Base-by-base conservation (phyloP, 2,329 filamentous ascomycete genomes). In the Scopulariopsis brevicaulis region DNA sequence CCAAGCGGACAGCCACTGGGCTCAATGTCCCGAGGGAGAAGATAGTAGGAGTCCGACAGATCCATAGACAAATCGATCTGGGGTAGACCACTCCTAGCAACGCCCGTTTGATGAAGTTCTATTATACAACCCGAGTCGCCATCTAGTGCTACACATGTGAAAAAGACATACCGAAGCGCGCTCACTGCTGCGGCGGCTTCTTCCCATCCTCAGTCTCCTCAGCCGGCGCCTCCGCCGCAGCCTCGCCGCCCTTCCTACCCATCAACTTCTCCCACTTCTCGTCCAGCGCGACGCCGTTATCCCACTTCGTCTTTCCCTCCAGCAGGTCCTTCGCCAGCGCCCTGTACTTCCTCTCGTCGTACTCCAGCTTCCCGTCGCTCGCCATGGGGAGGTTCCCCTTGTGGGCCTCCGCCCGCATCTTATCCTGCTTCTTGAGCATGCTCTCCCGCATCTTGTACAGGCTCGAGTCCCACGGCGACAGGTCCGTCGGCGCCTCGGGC, bases 401-500 rank as follows among this genome's bases (percentile, higher is more conserved):
- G 18, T 54, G 46, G n/a, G 37, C 28, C 53, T 54, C 53, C 24
- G 48, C 20, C 70, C 68, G 57, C 59, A 65, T 62, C 57, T 68
- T 65, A 53, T 70, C 67, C 59, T 67, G 60, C 58, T 65, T 60
- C 43, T 75, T 64, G 63, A 74, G 71, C 58, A 75, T 71, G 60
- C 81, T 71, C 59, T 79, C 71, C 32, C 80, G 74, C 64, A 76
- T 74, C 66, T 78, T 74, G 69, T 75, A 82, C 58, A 82, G 72
- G n/a, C 78, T 71, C 63, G 84, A 77, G 70, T 85, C 85, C 85
- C 86, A 91, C 69, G 76, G 72, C 59, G 77, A 69, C 61, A 82
- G 75, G 68, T 87, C 79, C 62, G 77, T 71, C 4, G 90, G 88
- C 63, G 77, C 71, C 62, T 84, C 80, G 1, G 94, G 94, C 87